Evolutionary conservation across 2,329 filamentous ascomycete genomes (phyloP).

Genomic region (Penicillium sp.): DNA sequence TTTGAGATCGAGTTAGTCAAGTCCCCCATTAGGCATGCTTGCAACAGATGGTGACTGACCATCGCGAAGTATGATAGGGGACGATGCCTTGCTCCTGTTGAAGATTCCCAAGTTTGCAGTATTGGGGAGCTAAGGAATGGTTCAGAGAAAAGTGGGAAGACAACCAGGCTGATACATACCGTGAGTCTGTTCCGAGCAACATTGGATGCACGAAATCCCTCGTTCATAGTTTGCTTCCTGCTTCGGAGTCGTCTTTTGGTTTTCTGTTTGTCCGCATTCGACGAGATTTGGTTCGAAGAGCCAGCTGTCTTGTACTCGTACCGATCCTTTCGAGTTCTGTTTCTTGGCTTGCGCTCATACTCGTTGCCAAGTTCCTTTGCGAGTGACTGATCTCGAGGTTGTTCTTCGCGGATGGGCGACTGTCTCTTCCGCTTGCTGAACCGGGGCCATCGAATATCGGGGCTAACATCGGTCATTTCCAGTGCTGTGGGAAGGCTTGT

Average conservation of each 20-base stretch:
- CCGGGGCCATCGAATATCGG: background rate
- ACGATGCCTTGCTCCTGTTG: constrained; percentile 34
- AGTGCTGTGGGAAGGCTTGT: background rate
- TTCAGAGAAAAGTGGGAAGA: background rate
- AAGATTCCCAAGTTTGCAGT: constrained; percentile 31
- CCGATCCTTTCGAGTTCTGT: constrained; percentile 54
- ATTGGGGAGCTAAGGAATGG: constrained; percentile 23
- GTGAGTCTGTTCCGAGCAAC: constrained; percentile 53
- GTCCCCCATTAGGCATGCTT: background rate
- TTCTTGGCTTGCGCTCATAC: constrained; percentile 51
- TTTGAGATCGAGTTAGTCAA: background rate
- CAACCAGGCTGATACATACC: constrained; percentile 33
- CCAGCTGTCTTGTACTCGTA: constrained; percentile 47
- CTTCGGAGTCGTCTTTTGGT: constrained; percentile 22
- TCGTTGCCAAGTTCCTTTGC: background rate
- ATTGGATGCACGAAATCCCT: constrained; percentile 54
- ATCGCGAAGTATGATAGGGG: constrained; percentile 22
- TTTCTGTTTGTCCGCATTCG: constrained; percentile 14
- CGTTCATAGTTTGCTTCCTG: constrained; percentile 45
- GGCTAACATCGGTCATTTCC: background rate
- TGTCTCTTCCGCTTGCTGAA: background rate
- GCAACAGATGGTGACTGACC: constrained; percentile 9
- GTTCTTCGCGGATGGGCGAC: background rate
- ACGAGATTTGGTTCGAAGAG: background rate
- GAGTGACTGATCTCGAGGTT: background rate